Percentiles rank a stretch among this genome's conserved stretches.
Conservation (phyloP, 371 early-diverging fungal species). For the Circinella umbellata region DNA sequence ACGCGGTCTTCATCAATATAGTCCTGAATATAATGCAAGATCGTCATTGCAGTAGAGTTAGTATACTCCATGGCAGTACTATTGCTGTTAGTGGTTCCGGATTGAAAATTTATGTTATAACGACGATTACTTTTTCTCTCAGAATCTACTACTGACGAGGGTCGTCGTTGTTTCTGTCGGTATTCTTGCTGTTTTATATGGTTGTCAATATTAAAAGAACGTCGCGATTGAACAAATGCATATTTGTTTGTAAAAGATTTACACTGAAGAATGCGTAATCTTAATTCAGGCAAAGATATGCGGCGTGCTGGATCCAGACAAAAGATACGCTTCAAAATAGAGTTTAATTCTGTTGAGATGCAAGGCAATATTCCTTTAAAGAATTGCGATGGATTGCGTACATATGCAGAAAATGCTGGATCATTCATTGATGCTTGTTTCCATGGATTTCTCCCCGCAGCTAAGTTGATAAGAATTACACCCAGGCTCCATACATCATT, state of each 20-base stretch:
- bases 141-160: too few species aligned
- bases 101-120: background rate
- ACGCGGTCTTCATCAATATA: conserved; percentile 8
- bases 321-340: conserved; percentile 74
- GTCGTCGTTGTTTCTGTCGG: background rate
- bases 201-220: conserved; percentile 1
- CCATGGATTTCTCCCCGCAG: conserved; percentile 84
- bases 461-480: conserved; percentile 79
- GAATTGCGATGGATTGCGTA: conserved; percentile 62
- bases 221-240: background rate
- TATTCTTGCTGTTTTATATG: background rate
- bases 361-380: conserved; percentile 64
- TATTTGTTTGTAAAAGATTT: conserved; percentile 48
- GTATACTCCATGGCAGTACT: conserved; percentile 1
- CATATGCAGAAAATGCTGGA: conserved; percentile 72
- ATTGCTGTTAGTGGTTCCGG: background rate
- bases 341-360: conserved; percentile 74
- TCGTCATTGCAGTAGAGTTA: conserved; percentile 19
- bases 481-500: conserved; percentile 89
- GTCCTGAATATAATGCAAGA: conserved; percentile 18
- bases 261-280: conserved; percentile 59
- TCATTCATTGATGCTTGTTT: conserved; percentile 73
- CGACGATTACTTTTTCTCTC: too few species aligned
- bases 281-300: conserved; percentile 70
- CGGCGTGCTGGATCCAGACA: conserved; percentile 73